Conservation (phyloP, 2,329 filamentous ascomycete species). For the Coniochaeta ligniaria region DNA sequence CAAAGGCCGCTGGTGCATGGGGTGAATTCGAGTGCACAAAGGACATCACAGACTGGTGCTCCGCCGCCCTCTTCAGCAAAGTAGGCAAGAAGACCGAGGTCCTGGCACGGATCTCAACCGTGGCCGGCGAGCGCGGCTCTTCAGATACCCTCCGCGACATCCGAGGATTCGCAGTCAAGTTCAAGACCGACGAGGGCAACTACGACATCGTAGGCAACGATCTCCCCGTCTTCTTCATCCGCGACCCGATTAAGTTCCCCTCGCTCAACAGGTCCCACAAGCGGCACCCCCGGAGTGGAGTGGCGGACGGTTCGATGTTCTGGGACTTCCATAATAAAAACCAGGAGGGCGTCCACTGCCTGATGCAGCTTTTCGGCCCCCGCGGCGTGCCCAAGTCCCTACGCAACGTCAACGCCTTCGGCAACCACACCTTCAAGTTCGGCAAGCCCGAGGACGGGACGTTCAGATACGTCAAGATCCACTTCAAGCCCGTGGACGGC, state of each 20-base stretch:
- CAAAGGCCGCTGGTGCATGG: constrained; percentile 33
- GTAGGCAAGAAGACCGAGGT: constrained; percentile 47
- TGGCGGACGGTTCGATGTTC: constrained; percentile 34
- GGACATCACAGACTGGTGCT: constrained; percentile 49
- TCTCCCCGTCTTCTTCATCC: constrained; percentile 11
- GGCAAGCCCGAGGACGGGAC: constrained; percentile 32
- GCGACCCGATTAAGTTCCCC: constrained; percentile 40
- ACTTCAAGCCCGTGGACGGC: constrained; percentile 39
- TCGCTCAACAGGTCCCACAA: constrained; percentile 37
- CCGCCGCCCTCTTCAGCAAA: constrained; percentile 42
- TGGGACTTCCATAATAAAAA: constrained; percentile 34
- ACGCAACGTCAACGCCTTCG: constrained; percentile 36
- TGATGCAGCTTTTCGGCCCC: constrained; percentile 45
- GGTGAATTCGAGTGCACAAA: constrained; percentile 55
- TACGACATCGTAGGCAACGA: constrained; percentile 38
- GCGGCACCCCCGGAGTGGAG: constrained; percentile 32
- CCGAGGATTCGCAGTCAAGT: constrained; percentile 54
- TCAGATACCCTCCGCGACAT: constrained; percentile 56
- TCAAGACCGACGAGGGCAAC: constrained; percentile 61
- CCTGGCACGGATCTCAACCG: constrained; percentile 49
- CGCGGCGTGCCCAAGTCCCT: constrained; percentile 39
- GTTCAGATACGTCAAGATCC: constrained; percentile 41
- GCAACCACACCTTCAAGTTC: constrained; percentile 41
- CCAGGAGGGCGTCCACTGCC: constrained; percentile 39
- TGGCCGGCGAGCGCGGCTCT: constrained; percentile 13